Percentiles rank a stretch among this genome's conserved stretches.
Evolutionary conservation across 345 rosid species (phyloP).

Genomic region (Lumnitzera littorea): DNA sequence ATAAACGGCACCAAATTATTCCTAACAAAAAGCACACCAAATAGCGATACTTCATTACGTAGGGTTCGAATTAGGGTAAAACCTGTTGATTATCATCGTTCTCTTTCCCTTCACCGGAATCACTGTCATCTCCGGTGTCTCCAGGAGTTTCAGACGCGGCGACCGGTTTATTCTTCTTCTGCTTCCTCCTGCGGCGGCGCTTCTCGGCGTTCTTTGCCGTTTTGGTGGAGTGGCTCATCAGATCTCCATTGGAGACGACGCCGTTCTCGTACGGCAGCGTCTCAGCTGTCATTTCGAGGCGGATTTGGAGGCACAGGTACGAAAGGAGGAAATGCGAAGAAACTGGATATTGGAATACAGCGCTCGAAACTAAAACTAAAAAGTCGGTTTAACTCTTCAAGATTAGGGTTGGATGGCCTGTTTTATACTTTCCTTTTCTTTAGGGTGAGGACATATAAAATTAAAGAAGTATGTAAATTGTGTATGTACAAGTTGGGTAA

Average conservation of each 20-base stretch:
- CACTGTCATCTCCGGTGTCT: conserved; percentile 16
- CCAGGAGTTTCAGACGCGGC: conserved; percentile 11
- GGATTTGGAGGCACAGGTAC: no score
- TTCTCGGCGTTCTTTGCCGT: conserved; percentile 68
- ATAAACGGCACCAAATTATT: no score
- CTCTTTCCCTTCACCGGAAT: conserved; percentile 42
- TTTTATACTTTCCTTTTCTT: no score
- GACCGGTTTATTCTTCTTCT: conserved; percentile 73
- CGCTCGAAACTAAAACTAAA: no score
- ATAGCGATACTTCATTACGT: not conserved
- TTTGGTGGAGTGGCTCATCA: conserved; percentile 12
- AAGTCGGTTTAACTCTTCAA: no score
- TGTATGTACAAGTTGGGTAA: no score
- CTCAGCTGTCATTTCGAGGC: conserved; percentile 37
- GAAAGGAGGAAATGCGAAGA: no score
- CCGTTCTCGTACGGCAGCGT: conserved; percentile 34
- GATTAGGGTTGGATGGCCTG: no score
- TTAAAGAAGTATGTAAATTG: no score
- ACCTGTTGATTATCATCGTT: conserved; percentile 46
- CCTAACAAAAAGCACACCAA: no score
- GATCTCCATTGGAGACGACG: conserved; percentile 45
- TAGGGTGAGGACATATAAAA: no score
- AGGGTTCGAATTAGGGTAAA: not conserved
- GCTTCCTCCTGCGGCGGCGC: conserved; percentile 97
- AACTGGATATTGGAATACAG: no score